phyloP scores from a whole-genome alignment of 129 eudicot genomes.

The Chrysanthemum makinoi region DNA sequence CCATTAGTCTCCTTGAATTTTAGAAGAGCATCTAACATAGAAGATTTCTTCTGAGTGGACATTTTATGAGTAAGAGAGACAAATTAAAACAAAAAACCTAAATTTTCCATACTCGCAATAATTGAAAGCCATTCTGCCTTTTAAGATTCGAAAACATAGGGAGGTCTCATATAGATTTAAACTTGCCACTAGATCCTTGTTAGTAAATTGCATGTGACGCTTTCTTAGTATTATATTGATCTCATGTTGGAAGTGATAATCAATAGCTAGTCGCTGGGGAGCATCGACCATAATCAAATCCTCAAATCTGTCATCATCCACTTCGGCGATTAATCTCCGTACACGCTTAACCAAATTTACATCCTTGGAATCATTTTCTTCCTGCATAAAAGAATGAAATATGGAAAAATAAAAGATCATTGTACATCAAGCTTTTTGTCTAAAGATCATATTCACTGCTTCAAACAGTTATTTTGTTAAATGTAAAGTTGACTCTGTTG shows the following conservation, averaged over 20 bases:
- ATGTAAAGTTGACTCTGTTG: too few species aligned
- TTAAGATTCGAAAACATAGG: slow-evolving; percentile 43
- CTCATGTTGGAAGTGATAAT: slow-evolving; percentile 39
- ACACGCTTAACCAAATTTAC: slow-evolving; percentile 15
- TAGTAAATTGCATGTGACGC: slow-evolving; percentile 9
- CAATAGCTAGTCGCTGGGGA: slow-evolving; percentile 38
- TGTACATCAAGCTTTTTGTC: neutral
- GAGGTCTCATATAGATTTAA: slow-evolving; percentile 38
- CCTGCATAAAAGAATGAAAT: neutral
- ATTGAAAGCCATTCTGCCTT: slow-evolving; percentile 48
- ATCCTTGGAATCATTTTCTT: neutral
- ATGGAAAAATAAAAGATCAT: neutral
- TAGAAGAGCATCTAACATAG: neutral
- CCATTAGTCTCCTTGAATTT: slow-evolving; percentile 22
- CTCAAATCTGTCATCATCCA: slow-evolving; percentile 9
- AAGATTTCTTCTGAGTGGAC: neutral
- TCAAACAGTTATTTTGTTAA: too few species aligned
- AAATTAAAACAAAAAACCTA: neutral
- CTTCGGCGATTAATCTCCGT: neutral
- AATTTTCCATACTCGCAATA: slow-evolving; percentile 34
- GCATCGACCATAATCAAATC: slow-evolving; percentile 34
- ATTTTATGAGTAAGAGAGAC: neutral
- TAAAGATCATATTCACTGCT: too few species aligned
- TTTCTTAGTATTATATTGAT: slow-evolving; percentile 25
- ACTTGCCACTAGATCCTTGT: neutral